Conservation (phyloP, 2,329 filamentous ascomycete species). For the Ophiostoma ulmi region DNA sequence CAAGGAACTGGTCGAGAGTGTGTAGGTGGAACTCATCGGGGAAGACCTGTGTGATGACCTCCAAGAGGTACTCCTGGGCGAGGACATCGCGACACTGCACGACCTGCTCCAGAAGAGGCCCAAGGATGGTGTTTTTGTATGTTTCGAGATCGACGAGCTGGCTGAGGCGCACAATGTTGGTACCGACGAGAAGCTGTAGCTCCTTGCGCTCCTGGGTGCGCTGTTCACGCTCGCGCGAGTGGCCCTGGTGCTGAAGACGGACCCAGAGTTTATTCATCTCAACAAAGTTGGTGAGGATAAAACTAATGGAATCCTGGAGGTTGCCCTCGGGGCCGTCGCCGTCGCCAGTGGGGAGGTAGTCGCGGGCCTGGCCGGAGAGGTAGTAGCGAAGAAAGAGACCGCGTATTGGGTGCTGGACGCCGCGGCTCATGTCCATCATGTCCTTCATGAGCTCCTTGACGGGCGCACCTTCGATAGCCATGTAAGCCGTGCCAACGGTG, state of each 20-base stretch:
- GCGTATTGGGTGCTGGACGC: constrained; percentile 93
- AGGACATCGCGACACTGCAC: constrained; percentile 96
- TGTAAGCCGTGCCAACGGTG: constrained; percentile 97
- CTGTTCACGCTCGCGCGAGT: constrained; percentile 89
- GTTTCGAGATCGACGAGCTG: constrained; percentile 92
- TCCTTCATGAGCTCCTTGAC: constrained; percentile 99
- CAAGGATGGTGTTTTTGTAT: constrained; percentile 86
- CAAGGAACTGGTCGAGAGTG: constrained; percentile 90
- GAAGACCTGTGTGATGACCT: constrained; percentile 98
- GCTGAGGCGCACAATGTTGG: constrained; percentile 90
- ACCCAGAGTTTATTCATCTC: constrained; percentile 99
- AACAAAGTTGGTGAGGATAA: constrained; percentile 96
- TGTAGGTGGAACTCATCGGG: constrained; percentile 97
- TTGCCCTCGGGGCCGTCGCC: constrained; percentile 93
- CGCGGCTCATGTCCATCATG: constrained; percentile 99
- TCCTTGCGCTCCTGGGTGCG: constrained; percentile 92
- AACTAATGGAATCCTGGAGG: constrained; percentile 94
- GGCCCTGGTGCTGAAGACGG: constrained; percentile 91
- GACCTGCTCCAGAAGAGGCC: constrained; percentile 87
- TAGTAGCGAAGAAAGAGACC: constrained; percentile 96
- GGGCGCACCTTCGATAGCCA: constrained; percentile 95
- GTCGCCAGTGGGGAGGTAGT: constrained; percentile 74
- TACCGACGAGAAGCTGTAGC: constrained; percentile 89
- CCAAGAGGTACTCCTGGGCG: constrained; percentile 92
- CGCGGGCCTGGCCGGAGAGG: constrained; percentile 87